Base-by-base conservation (phyloP, 306 rosid species). In the Quercus robur region DNA sequence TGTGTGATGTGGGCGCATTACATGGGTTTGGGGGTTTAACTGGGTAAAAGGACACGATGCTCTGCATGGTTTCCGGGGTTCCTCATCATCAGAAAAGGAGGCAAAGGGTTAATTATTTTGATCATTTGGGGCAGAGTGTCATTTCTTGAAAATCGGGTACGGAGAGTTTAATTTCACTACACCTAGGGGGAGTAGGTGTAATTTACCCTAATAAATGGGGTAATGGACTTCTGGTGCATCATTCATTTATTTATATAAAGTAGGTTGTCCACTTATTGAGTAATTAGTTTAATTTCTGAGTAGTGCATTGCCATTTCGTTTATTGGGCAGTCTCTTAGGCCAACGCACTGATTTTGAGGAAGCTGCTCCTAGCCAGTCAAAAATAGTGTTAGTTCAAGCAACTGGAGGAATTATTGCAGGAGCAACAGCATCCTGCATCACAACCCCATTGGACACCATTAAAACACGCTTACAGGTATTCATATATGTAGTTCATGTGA, bases 381-480 rank as follows among this genome's bases (percentile, higher is more conserved):
- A 89, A 86, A 86, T 91, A 79, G 10, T 92, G 71, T 81, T 86
- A 61, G 97, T 88, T 80, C 98, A 94, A 84, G 98, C 94, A 62
- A 21, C 81, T 41, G 97, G 98, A 71, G 98, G 98, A 67, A 85
- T 94, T 58, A 80, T 91, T 78, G 94, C 97, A 23, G 98, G 92
- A 35, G 98, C 94, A 77, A 84, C 97, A 81, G 93, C 97, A 55
- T 91, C 98, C 78, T 92, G 87, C 88, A 80, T 92, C 56, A 91
- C 98, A 66, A 88, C 97, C 74, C 98, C 98, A 30, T 76, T 94
- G 87, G 97, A 94, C 84, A 94, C 98, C 62, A 92, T 94, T 75
- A 94, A 94, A 86, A 94, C 97, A 79, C 92, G 98, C 74, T 82
- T 94, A 81, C 98, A 94, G 98, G 98, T 92, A 78, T 81, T 76